Evolutionary conservation across 805 yeast species (phyloP), one percentile per base, ranked within the genome.

Genomic region (Saccharomycopsis malanga): DNA sequence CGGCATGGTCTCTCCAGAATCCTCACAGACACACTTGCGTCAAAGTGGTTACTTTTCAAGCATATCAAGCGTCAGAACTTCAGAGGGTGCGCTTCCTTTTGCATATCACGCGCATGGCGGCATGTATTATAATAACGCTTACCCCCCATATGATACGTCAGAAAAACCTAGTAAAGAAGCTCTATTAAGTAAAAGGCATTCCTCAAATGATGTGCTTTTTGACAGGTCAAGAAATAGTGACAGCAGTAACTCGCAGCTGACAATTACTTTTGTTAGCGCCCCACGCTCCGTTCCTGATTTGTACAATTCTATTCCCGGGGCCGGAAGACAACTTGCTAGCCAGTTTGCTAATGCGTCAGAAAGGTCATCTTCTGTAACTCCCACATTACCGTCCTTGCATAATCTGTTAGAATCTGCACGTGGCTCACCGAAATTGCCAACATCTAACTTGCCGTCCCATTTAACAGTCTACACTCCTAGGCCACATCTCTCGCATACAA

Each of bases 261-360:
- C 52, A 3, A 17, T 45, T 3, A 45, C 52, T 5, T 46, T 41
- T 36, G 25, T 18, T n/a, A 40, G 25, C 17, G 49, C 52, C 7
- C 52, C 52, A n/a, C 27, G 49, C 29, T 41, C 46, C 4, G 52
- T 49, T 4, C 52, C 52, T 20, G 52, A 49, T 32, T 21, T 49
- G 18, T 49, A 35, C 25, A 40, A 39, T 27, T 17, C 39, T 2
- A 17, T 40, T 3, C 46, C 49, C 22, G 46, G 44, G 6, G 42
- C n/a, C 4, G 38, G 39, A 35, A 27, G 30, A 12, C 30, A 9
- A 27, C 30, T 12, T 7, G 7, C 30, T 27, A 27, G n/a, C 30
- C 7, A 27, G 7, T 12, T 27, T 27, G 30, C 30, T 9, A 12
- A n/a, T n/a, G 12, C 30, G 12, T 27, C 30, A 12, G 30, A 27